These are phyloP conservation scores for Boletus subparvulus DNA, from an alignment of 768 basidiomycete species.

Conservation along the genomic window DNA sequence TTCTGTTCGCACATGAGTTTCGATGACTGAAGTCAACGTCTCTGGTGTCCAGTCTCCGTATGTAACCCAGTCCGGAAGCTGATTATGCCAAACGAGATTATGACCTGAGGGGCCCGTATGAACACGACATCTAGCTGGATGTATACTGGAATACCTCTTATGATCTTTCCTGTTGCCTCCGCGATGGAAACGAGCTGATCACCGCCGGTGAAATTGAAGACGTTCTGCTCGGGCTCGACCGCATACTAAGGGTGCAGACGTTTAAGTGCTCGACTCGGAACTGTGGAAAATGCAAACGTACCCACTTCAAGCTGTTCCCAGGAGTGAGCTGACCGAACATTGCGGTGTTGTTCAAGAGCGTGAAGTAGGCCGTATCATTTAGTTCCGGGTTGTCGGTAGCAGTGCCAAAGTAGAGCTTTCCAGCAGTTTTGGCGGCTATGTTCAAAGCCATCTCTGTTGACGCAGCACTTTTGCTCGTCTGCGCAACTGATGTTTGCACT, in stretches of 20 bases:
- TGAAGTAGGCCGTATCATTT: slow-evolving; percentile 28
- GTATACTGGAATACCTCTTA: slow-evolving; percentile 13
- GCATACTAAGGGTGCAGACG: slow-evolving; percentile 7
- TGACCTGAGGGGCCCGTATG: slow-evolving; percentile 9
- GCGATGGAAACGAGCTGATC: slow-evolving; percentile 23
- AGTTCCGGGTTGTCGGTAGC: slow-evolving; percentile 50
- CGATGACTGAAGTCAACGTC: slow-evolving; percentile 14
- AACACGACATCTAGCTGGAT: neutral
- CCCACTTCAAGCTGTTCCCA: slow-evolving; percentile 23
- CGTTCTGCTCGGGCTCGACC: slow-evolving; percentile 24
- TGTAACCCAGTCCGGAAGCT: slow-evolving; percentile 18
- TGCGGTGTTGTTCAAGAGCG: slow-evolving; percentile 4
- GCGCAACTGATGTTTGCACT: neutral
- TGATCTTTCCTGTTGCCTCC: slow-evolving; percentile 17
- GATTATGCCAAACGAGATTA: slow-evolving; percentile 19
- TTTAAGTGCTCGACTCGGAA: neutral
- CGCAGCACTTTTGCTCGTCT: neutral
- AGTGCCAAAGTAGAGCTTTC: slow-evolving; percentile 48
- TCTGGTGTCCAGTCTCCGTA: slow-evolving; percentile 13
- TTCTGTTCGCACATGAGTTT: slow-evolving; percentile 19
- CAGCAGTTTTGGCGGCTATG: slow-evolving; percentile 37
- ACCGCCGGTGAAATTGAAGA: slow-evolving; percentile 22
- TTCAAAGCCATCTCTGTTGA: slow-evolving; percentile 23
- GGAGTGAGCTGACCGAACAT: slow-evolving; percentile 24
- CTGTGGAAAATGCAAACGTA: slow-evolving; percentile 1